These are phyloP conservation scores for Saxophila tyrrhenica DNA, from an alignment of 495 filamentous ascomycete species.

Conservation along the genomic window DNA sequence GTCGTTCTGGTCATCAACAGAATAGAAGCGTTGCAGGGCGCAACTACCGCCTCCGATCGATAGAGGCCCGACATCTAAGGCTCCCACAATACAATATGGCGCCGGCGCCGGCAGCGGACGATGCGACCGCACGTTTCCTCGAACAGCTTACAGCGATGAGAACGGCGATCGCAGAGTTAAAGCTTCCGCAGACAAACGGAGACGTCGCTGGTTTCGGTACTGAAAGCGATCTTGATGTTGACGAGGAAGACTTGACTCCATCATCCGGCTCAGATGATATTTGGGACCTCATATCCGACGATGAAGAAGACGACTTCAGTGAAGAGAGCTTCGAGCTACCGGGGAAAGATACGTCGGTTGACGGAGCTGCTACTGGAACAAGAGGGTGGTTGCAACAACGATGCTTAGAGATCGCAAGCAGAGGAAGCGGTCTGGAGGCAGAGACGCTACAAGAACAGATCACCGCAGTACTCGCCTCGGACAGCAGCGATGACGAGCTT, in stretches of 20 bases:
- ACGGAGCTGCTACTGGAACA: slow-evolving; percentile 12
- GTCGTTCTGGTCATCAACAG: too few relatives aligned
- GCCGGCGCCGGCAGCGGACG: slow-evolving; percentile 37
- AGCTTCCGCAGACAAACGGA: slow-evolving; percentile 40
- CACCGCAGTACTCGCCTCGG: slow-evolving; percentile 51
- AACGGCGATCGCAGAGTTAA: slow-evolving; percentile 57
- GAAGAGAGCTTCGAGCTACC: slow-evolving; percentile 37
- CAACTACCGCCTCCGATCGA: too few relatives aligned
- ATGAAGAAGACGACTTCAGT: slow-evolving; percentile 48
- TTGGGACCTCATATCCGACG: slow-evolving; percentile 78
- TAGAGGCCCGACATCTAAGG: too few relatives aligned
- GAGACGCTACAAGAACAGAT: slow-evolving; percentile 59
- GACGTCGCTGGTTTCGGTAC: slow-evolving; percentile 29
- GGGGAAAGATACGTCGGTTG: slow-evolving; percentile 1
- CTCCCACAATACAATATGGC: too few relatives aligned
- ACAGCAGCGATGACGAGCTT: slow-evolving; percentile 61
- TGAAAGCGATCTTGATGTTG: slow-evolving; percentile 48
- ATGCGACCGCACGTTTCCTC: slow-evolving; percentile 48
- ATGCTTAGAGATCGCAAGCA: slow-evolving; percentile 48
- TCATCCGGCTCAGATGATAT: slow-evolving; percentile 61
- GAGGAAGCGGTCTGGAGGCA: slow-evolving; percentile 50
- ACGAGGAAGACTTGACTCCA: slow-evolving; percentile 48
- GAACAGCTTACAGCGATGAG: slow-evolving; percentile 60
- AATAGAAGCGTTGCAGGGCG: too few relatives aligned
- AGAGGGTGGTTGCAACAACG: slow-evolving; percentile 52